Conservation (phyloP, 179 eudicot genomes). For the Silene coronaria region DNA sequence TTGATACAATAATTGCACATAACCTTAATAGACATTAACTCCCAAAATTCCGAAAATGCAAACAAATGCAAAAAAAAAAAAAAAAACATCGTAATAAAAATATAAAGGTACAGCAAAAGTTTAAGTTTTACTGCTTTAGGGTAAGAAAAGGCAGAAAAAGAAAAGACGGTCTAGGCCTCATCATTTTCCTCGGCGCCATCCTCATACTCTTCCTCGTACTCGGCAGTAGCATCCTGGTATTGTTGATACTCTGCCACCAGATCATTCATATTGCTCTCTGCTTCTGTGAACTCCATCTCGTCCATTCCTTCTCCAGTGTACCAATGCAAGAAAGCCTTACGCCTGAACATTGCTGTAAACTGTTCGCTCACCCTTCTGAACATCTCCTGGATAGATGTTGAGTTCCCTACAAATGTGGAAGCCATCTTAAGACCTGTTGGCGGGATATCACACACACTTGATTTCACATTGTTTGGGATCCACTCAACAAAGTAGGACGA, state of each 20-base stretch:
- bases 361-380: constrained; percentile 65
- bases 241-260: constrained; percentile 72
- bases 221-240: constrained; percentile 62
- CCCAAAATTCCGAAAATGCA: background rate
- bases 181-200: constrained; percentile 34
- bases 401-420: constrained; percentile 60
- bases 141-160: background rate
- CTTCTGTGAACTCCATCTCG: constrained; percentile 32
- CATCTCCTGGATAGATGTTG: constrained; percentile 61
- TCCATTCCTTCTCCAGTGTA: constrained; percentile 41
- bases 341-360: constrained; percentile 62
- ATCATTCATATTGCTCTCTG: constrained; percentile 68
- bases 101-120: background rate
- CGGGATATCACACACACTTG: constrained; percentile 65
- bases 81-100: background rate
- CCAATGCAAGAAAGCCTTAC: constrained; percentile 45
- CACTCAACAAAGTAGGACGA: constrained; percentile 73
- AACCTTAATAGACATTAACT: background rate
- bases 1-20: too few species aligned
- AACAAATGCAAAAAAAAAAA: background rate
- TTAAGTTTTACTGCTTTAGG: background rate
- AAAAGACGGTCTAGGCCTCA: constrained; percentile 17
- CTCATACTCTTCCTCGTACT: constrained; percentile 40
- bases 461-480: constrained; percentile 71
- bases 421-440: constrained; percentile 65